Evolutionary conservation across 2,329 filamentous ascomycete species (phyloP), one percentile per base, ranked within the genome.

Genomic region (Sporothrix globosa): DNA sequence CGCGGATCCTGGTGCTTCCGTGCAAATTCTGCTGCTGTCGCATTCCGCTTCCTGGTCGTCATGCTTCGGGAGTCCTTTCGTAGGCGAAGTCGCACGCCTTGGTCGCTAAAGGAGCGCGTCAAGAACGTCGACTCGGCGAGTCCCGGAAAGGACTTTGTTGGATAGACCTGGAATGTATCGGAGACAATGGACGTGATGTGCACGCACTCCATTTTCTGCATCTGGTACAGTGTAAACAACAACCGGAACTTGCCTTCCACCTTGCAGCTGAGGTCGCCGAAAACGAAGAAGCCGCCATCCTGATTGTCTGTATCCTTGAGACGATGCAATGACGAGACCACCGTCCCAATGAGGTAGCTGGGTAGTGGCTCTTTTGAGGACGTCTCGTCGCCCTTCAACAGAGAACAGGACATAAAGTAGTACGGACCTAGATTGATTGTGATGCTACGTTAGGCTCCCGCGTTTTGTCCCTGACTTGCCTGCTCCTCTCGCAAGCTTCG

Each of bases 221-320:
- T 87, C 78, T 94, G 91, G 79, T 91, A 94, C 17, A 97, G 84
- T 65, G 87, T 90, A 77, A 97, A 97, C 69, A 89, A 86, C 52
- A 97, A 84, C 48, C 90, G 85, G 77, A 89, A 95, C 24, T 83
- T 84, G 41, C 93, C 93, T 75, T 91, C 87, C 30, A 88, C 83
- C 77, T 91, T 91, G 72, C 95, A 88, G 0, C 92, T 96, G 27
- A 97, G 83, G 79, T 97, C 93, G 5, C 91, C 91, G 79, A 96
- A 97, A n/a, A 97, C 90, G 76, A 97, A 97, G 81, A 93, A 96
- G 0, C 90, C 92, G 13, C 91, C 91, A 79, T 96, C 92, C 82
- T 83, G 83, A 76, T 93, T 93, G 76, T 90, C 85, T 3, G 88
- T 85, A 77, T 96, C 92, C 78, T 96, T 95, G 69, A 96, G 82